Base-by-base conservation (phyloP, 2,329 filamentous ascomycete genomes). In the Septoria petroselini region DNA sequence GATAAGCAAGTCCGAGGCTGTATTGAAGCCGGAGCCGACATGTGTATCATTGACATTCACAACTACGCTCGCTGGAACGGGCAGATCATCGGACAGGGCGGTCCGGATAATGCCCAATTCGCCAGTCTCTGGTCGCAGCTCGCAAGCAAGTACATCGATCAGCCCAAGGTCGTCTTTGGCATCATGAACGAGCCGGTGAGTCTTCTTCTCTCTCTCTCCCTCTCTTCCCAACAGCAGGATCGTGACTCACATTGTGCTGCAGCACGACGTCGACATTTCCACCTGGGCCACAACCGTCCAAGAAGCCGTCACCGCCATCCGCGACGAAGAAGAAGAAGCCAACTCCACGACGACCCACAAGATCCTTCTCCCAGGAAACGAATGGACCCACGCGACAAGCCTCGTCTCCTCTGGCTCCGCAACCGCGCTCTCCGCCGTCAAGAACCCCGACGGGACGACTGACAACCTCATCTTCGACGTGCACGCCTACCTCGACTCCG, bases 171-270 rank as follows among this genome's bases (percentile, higher is more conserved):
- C 19, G 72, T 78, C 3, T 84, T 86, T 57, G 82, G 81, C 11
- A 63, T 86, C 37, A 86, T 86, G 82, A 87, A 86, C 68, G 84
- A 73, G 68, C 83, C 83, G 2, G 55, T 58, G 45, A 41, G 52
- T 41, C 23, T 19, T 14, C 17, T 17, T 31, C n/a, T n/a, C n/a
- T n/a, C n/a, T n/a, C n/a, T n/a, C n/a, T n/a, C n/a, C n/a, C 5
- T 81, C 85, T 64, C 77, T 81, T 41, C 6, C 55, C 44, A 27
- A 23, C 19, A 35, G 38, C n/a, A n/a, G 6, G 1, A 34, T 17
- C n/a, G 52, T 51, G 11, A 53, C 31, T 25, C 4, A 7, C 4
- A 66, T 79, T 19, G 6, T 35, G 2, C 19, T 27, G 5, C 31
- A 58, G 48, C 56, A 63, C 42, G 62, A 63, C 40, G 50, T 66